phyloP scores from a whole-genome alignment of 78 protist genomes.

The Creolimax fragrantissima region DNA sequence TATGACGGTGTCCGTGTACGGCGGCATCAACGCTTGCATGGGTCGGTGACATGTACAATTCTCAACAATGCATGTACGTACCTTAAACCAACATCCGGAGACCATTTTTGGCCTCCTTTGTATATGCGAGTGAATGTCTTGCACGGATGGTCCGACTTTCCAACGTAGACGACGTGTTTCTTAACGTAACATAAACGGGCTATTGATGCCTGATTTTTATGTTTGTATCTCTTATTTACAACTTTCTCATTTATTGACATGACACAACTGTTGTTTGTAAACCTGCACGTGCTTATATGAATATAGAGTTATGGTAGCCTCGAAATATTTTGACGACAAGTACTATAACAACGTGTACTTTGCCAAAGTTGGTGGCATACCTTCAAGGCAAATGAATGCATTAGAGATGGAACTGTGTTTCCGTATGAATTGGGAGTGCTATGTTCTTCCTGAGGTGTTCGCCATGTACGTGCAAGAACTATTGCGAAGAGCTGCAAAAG shows the following conservation, averaged over 20 bases:
- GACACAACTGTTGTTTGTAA: not conserved
- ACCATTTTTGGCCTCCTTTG: too few species aligned
- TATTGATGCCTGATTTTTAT: not conserved
- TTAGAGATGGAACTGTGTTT: constrained; percentile 30
- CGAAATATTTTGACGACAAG: constrained; percentile 51
- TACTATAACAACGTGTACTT: constrained; percentile 62
- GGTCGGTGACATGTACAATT: not conserved
- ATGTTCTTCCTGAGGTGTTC: not conserved
- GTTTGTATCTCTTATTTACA: not conserved
- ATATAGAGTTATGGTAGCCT: constrained; percentile 40
- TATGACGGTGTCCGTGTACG: not conserved
- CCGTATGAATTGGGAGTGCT: not conserved
- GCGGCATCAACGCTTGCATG: not conserved
- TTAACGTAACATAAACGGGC: not conserved
- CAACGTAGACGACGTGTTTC: not conserved
- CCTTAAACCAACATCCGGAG: too few species aligned
- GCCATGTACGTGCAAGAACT: not conserved
- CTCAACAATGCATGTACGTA: not conserved
- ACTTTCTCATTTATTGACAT: not conserved
- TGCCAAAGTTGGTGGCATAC: constrained; percentile 59
- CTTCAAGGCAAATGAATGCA: constrained; percentile 17
- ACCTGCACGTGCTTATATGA: too few species aligned
- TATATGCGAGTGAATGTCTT: not conserved
- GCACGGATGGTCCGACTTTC: not conserved
- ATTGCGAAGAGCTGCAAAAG: not conserved